Evolutionary conservation across 31 red algal species (phyloP).

Genomic region (Pterothamnion heteromorphum): DNA sequence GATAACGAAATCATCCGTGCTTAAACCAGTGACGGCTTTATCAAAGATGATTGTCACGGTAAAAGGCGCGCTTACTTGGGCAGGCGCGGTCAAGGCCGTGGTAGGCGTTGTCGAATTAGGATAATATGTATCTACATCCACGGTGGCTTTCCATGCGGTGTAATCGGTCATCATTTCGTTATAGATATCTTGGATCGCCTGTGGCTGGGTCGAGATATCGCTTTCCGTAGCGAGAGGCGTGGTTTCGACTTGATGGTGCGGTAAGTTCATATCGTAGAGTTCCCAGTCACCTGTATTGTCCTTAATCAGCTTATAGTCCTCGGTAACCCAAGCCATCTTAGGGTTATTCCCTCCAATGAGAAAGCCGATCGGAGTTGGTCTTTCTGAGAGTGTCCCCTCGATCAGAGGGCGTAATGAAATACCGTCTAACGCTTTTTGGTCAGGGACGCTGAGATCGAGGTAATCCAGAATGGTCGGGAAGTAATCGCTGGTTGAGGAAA

Average conservation of each 20-base stretch:
- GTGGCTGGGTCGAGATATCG: background rate
- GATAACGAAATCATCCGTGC: background rate
- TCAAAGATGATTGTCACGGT: background rate
- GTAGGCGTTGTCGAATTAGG: background rate
- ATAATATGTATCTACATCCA: background rate
- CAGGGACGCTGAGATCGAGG: background rate
- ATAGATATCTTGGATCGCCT: background rate
- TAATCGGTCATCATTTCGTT: background rate
- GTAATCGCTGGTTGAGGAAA: constrained; percentile 2
- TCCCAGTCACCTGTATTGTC: background rate
- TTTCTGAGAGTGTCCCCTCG: background rate
- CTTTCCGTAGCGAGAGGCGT: background rate
- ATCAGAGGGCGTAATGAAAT: background rate
- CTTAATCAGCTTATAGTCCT: background rate
- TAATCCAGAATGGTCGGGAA: background rate
- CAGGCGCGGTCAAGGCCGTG: background rate
- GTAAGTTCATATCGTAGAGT: background rate
- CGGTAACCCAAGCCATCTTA: background rate
- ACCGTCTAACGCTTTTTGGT: background rate
- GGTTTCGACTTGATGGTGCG: background rate
- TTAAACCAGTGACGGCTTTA: background rate
- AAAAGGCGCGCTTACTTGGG: background rate
- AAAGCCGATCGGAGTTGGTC: background rate
- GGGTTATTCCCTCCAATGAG: background rate
- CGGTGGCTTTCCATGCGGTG: background rate